Base-by-base conservation (phyloP, 2,329 filamentous ascomycete genomes). In the Sporothrix pseudoabietina region DNA sequence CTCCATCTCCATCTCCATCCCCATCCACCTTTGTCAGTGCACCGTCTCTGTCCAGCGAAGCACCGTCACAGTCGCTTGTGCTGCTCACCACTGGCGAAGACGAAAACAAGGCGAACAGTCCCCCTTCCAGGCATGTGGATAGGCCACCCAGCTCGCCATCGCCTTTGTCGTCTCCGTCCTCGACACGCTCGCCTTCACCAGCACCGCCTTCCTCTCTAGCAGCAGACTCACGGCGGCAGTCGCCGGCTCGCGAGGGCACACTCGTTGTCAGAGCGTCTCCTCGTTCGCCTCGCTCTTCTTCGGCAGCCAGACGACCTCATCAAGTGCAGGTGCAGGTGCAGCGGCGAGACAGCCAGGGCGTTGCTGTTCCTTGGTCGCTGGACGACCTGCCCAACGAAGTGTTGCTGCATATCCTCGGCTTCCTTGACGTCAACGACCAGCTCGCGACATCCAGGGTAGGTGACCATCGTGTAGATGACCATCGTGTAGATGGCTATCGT, bases 351-450 rank as follows among this genome's bases (percentile, higher is more conserved):
- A 6, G 41, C 47, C 47, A 55, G 14, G 8, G 7, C 49, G 5
- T 16, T 16, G 9, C 9, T 26, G 19, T 32, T 41, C 16, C 44
- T 1, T 47, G 12, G 54, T 74, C 74, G 35, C 82, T 80, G 47
- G 82, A 83, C 71, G 79, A 80, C 57, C 80, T 90, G 65, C 88
- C 88, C 32, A 88, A 86, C 79, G 88, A 90, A 79, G 79, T 89
- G 39, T 79, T 89, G 71, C 83, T 87, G 75, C 84, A 87, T 73
- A 86, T 90, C 57, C 80, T 89, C 75, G 82, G 84, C 71, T 87
- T 85, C 76, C 80, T 90, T 72, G 88, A 90, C 75, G 86, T 89
- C 63, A 83, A 82, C 78, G 88, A 90, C 79, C 79, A 89, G 74
- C 80, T 89, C 71, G 82, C 84, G 75, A 84, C 83, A 71, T 89